Conservation (phyloP, 495 filamentous ascomycete genomes). For the Saxispiralis lemnorum region DNA sequence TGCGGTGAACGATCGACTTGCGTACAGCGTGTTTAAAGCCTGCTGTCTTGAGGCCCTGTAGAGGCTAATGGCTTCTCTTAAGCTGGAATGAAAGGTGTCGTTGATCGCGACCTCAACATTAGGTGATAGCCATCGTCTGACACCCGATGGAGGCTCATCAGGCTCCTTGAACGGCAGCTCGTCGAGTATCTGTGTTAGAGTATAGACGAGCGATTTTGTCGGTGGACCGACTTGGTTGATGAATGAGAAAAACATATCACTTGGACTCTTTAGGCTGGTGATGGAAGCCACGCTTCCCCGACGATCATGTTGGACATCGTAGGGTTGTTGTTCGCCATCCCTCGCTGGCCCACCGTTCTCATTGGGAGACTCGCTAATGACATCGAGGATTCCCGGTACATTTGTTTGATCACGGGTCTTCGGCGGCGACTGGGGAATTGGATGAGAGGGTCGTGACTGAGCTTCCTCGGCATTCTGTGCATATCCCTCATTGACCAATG, state of each 20-base stretch:
- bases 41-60: conserved; percentile 57
- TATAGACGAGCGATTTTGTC: conserved; percentile 85
- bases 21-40: conserved; percentile 60
- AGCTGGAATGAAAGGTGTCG: conserved; percentile 56
- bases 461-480: not conserved
- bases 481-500: conserved; percentile 29
- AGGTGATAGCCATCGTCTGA: not conserved
- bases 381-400: conserved; percentile 29
- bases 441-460: not conserved
- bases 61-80: conserved; percentile 59
- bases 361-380: conserved; percentile 51
- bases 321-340: not conserved
- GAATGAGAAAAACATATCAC: conserved; percentile 75
- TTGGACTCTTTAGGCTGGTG: conserved; percentile 28
- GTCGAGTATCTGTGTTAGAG: conserved; percentile 69
- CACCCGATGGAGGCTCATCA: not conserved
- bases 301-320: not conserved
- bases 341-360: conserved; percentile 35
- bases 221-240: conserved; percentile 76
- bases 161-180: conserved; percentile 60
- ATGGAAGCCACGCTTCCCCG: not conserved
- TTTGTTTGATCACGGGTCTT: not conserved
- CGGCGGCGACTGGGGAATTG: not conserved
- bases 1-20: conserved; percentile 5
- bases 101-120: conserved; percentile 45